Percentiles rank a stretch among this genome's conserved stretches.
Evolutionary conservation across 139 green algal species (phyloP).

Genomic region (Chlamydomonas sphaeroides): DNA sequence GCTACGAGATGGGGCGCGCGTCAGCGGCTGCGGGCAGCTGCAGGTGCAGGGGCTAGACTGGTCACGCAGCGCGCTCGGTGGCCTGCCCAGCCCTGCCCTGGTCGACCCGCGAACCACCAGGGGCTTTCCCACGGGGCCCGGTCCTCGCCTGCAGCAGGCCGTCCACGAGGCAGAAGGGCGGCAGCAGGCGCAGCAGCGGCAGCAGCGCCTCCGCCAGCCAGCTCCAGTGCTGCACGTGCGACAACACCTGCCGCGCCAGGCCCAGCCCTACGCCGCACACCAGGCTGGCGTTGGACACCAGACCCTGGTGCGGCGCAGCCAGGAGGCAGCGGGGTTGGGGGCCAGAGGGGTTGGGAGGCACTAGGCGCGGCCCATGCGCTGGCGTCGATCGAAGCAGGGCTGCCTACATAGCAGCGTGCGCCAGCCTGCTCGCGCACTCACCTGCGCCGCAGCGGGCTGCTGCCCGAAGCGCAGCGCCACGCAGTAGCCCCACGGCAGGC

Average conservation of each 20-base stretch:
- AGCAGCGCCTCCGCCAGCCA: neutral
- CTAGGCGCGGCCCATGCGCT: too few species aligned
- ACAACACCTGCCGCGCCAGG: constrained; percentile 25
- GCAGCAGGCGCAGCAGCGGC: constrained; percentile 16
- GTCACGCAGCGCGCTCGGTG: too few species aligned
- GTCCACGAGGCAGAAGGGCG: constrained; percentile 35
- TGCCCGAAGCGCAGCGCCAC: neutral
- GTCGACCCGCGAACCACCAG: too few species aligned
- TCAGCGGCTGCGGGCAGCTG: too few species aligned
- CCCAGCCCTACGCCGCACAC: neutral
- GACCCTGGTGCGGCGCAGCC: neutral
- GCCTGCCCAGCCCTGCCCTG: too few species aligned
- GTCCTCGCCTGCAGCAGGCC: constrained; percentile 13
- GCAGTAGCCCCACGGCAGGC: constrained; percentile 33
- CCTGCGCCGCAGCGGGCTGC: constrained; percentile 22
- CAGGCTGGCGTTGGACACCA: constrained; percentile 9
- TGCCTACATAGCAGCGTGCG: too few species aligned
- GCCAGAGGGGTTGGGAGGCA: too few species aligned
- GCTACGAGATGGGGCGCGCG: too few species aligned
- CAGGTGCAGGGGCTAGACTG: too few species aligned
- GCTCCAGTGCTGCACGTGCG: neutral
- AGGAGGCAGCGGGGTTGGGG: too few species aligned
- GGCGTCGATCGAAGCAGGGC: too few species aligned
- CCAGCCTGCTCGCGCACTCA: neutral
- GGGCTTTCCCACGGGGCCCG: too few species aligned